These are phyloP conservation scores for Penicillium paneum DNA, from an alignment of 2,329 filamentous ascomycete species.

Conservation along the genomic window DNA sequence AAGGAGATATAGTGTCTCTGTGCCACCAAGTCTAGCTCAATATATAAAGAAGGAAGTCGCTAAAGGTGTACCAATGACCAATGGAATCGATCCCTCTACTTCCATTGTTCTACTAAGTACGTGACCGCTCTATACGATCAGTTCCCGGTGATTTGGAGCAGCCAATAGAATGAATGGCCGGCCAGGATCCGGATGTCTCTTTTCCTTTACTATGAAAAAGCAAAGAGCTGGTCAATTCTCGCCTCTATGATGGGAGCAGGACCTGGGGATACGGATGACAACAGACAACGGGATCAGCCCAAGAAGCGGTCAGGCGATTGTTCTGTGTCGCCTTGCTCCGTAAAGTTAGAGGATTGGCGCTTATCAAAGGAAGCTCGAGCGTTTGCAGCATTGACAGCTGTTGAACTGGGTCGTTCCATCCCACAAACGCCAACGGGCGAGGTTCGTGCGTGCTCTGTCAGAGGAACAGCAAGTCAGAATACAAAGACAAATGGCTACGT, in stretches of 20 bases:
- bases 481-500: background rate
- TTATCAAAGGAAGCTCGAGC: background rate
- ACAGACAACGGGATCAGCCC: constrained; percentile 3
- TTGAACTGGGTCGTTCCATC: constrained; percentile 8
- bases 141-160: background rate
- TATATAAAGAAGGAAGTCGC: background rate
- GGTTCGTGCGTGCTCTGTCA: background rate
- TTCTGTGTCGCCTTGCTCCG: background rate
- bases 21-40: background rate
- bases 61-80: constrained; percentile 16
- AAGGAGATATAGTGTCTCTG: background rate
- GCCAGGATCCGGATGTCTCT: background rate
- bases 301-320: constrained; percentile 11
- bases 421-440: constrained; percentile 6
- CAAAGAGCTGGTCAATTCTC: background rate
- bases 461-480: background rate
- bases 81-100: constrained; percentile 12
- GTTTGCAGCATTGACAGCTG: constrained; percentile 9
- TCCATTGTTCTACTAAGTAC: constrained; percentile 6
- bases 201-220: background rate
- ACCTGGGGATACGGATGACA: background rate
- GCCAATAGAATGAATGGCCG: background rate
- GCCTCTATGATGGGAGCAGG: background rate
- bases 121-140: background rate
- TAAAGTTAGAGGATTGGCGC: background rate